Conservation (phyloP, 208 protist species). For the Trypanosoma cruzi region DNA sequence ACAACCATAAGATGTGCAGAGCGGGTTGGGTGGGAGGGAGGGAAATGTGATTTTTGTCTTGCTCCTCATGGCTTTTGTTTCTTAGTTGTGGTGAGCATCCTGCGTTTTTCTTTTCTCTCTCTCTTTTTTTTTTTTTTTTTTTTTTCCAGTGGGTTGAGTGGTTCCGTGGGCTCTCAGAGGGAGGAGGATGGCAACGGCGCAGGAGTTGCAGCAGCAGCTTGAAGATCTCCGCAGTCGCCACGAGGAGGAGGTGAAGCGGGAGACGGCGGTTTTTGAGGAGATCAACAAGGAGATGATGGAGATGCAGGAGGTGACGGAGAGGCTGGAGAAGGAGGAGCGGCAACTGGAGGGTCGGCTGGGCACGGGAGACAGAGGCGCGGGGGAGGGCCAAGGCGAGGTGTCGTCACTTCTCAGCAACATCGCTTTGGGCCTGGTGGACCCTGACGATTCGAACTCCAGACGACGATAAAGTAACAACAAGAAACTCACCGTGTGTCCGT, state of each 20-base stretch:
- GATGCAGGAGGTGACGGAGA: constrained; percentile 37
- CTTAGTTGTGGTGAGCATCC: not conserved
- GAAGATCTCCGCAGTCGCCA: constrained; percentile 33
- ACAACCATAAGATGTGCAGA: too few species aligned
- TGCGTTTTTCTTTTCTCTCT: constrained; percentile 22
- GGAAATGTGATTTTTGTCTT: not conserved
- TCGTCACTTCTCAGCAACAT: constrained; percentile 31
- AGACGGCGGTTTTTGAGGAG: constrained; percentile 29
- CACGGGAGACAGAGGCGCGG: constrained; percentile 1
- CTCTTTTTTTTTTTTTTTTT: constrained; percentile 17
- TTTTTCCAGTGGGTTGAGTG: not conserved
- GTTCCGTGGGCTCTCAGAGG: not conserved
- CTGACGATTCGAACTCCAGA: constrained; percentile 36
- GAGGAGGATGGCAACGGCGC: constrained; percentile 33
- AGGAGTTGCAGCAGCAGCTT: constrained; percentile 42
- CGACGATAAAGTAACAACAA: constrained; percentile 3
- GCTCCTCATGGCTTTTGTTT: not conserved
- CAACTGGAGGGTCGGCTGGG: constrained; percentile 36
- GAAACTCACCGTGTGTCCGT: too few species aligned
- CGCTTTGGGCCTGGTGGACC: constrained; percentile 37
- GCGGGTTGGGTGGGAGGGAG: too few species aligned
- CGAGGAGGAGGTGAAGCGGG: constrained; percentile 29
- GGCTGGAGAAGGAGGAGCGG: constrained; percentile 36
- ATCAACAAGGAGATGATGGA: constrained; percentile 36
- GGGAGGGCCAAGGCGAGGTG: not conserved